Evolutionary conservation across 2,329 filamentous ascomycete species (phyloP).

Genomic region (Epichloe elymi): DNA sequence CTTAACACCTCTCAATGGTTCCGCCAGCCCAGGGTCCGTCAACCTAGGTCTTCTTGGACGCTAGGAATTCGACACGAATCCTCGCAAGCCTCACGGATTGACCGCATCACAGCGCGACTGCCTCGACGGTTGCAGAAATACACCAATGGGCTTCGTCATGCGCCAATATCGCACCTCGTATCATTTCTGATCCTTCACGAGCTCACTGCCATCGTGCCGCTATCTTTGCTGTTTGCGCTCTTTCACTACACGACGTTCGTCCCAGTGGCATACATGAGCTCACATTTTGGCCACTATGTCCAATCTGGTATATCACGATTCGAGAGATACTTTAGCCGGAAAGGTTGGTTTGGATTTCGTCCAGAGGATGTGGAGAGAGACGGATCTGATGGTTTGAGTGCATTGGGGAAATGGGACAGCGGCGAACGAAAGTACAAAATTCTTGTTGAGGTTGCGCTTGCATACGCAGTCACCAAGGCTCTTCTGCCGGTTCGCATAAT

Average conservation of each 20-base stretch:
- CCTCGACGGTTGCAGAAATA: conserved; percentile 57
- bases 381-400: conserved; percentile 13
- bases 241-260: conserved; percentile 75
- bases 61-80: conserved; percentile 12
- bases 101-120: conserved; percentile 38
- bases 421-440: conserved; percentile 38
- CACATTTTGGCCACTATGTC: conserved; percentile 36
- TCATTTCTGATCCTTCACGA: conserved; percentile 89
- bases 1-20: conserved; percentile 11
- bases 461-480: conserved; percentile 82
- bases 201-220: conserved; percentile 70
- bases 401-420: conserved; percentile 23
- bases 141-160: conserved; percentile 55
- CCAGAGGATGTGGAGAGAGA: conserved; percentile 13
- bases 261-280: conserved; percentile 41
- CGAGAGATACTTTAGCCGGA: conserved; percentile 62
- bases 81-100: conserved; percentile 23
- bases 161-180: conserved; percentile 69
- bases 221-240: conserved; percentile 57
- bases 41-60: conserved; percentile 3
- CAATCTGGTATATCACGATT: conserved; percentile 58
- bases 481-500: conserved; percentile 66
- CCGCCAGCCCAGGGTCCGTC: conserved; percentile 8
- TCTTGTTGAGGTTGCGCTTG: conserved; percentile 64
- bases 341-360: conserved; percentile 65